Evolutionary conservation across 345 rosid species (phyloP), one percentile per base, ranked within the genome.

Genomic region (Melaleuca quinquenervia): DNA sequence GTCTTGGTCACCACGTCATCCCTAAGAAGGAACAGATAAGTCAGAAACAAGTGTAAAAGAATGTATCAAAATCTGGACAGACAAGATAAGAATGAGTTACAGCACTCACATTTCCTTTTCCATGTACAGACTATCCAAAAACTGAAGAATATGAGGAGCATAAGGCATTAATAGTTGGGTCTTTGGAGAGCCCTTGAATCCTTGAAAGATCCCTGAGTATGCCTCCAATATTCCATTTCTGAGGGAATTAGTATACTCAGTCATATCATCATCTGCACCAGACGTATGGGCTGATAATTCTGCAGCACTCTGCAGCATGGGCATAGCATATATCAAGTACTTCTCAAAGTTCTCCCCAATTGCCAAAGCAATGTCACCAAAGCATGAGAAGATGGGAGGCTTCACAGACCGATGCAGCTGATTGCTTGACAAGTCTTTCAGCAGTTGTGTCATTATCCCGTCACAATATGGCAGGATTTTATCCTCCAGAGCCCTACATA

Each of bases 231-330:
- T 90, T 29, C 93, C 93, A 78, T 88, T 91, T 85, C 93, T 89
- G 86, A 91, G 84, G 52, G 93, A 86, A 87, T 91, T 91, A 49
- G 92, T 90, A 86, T 91, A 91, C 56, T 91, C 93, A 2, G 84
- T 87, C 92, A 91, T 41, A 64, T 91, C 93, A 83, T 91, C 93
- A 84, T 89, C 93, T 36, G 86, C 88, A 53, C 86, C 90, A 26
- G 90, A 82, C 13, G 91, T 87, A 29, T 86, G 91, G 55, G 91
- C 89, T 20, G 93, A 91, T 56, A 91, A 53, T 87, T 91, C 93
- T 5, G 93, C 93, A 24, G 93, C 93, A 86, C 93, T 90, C 54
- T 91, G 93, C 58, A 91, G 91, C 92, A 90, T 90, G 82, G 93
- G 93, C 93, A 91, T 90, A 24, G 93, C 91, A 83, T 91, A 91